Conservation (phyloP, 2,329 filamentous ascomycete species). For the Tolypocladium sp. region DNA sequence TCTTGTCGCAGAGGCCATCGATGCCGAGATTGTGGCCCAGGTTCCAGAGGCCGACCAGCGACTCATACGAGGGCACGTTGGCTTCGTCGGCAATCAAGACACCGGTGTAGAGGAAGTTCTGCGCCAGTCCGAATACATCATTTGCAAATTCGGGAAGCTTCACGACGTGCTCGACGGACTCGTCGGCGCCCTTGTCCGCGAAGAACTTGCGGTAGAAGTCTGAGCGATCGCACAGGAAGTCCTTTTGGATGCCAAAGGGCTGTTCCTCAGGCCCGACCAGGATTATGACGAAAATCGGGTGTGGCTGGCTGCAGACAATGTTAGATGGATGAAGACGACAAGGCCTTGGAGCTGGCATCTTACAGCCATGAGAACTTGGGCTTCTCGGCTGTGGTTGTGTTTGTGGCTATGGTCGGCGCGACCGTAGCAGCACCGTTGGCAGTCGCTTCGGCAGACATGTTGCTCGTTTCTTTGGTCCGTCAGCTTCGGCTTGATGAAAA, state of each 20-base stretch:
- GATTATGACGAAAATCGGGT: constrained; percentile 46
- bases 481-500: constrained; percentile 7
- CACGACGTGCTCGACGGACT: constrained; percentile 40
- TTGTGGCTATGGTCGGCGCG: background rate
- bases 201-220: constrained; percentile 39
- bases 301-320: constrained; percentile 34
- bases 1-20: constrained; percentile 45
- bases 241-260: constrained; percentile 50
- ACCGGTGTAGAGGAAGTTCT: constrained; percentile 45
- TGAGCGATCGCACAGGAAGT: constrained; percentile 46
- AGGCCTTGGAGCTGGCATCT: constrained; percentile 3
- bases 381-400: background rate
- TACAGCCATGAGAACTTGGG: constrained; percentile 28
- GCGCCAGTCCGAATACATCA: constrained; percentile 45
- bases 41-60: constrained; percentile 48
- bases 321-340: constrained; percentile 1
- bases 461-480: background rate
- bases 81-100: constrained; percentile 32
- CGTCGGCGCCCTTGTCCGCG: constrained; percentile 17
- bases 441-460: constrained; percentile 4
- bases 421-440: constrained; percentile 3
- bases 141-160: constrained; percentile 36
- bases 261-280: constrained; percentile 41
- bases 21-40: constrained; percentile 42
- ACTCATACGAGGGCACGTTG: constrained; percentile 41